Evolutionary conservation across 169 alveolate genomes (phyloP).

Genomic region (Plasmodium falciparum): DNA sequence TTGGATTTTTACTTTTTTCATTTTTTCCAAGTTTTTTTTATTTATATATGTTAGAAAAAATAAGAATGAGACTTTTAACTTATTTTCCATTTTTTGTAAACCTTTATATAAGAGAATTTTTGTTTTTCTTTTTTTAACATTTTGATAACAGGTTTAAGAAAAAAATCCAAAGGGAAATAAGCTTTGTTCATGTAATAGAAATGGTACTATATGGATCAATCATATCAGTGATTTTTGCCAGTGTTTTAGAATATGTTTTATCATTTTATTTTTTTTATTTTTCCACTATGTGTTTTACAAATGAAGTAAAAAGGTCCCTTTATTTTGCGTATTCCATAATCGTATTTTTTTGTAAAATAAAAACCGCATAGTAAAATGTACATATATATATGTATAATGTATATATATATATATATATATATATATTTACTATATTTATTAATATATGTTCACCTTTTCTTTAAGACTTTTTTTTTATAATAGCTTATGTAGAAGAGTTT

Average conservation of each 20-base stretch:
- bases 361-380: conserved; percentile 1
- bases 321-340: conserved; percentile 34
- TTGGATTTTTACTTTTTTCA: conserved; percentile 43
- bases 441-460: not conserved
- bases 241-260: conserved; percentile 45
- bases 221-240: conserved; percentile 30
- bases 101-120: not conserved
- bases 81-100: not conserved
- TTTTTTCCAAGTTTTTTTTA: conserved; percentile 68
- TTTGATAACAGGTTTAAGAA: conserved; percentile 25
- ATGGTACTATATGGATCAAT: conserved; percentile 70
- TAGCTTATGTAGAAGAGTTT: conserved; percentile 75
- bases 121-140: conserved; percentile 18
- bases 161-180: conserved; percentile 31
- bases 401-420: not conserved
- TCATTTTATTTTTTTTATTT: conserved; percentile 45
- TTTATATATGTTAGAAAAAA: conserved; percentile 41
- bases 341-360: conserved; percentile 51
- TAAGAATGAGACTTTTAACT: not conserved
- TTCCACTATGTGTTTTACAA: conserved; percentile 37
- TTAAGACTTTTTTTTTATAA: conserved; percentile 64
- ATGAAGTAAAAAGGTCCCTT: conserved; percentile 19
- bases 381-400: not conserved
- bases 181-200: conserved; percentile 43
- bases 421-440: not conserved